Conservation (phyloP, 805 yeast species). For the Saccharomycopsis vini region DNA sequence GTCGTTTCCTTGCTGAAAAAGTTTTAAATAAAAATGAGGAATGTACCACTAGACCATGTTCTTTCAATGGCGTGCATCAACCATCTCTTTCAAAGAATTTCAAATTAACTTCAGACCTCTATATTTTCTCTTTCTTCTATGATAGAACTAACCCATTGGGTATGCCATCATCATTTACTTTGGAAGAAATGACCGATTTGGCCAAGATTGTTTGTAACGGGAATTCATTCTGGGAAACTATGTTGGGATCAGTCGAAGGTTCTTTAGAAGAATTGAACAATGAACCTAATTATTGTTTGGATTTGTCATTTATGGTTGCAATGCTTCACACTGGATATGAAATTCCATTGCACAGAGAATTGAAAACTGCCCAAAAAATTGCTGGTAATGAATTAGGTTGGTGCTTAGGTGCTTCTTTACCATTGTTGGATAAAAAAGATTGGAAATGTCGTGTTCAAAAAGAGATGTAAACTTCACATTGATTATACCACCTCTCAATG, state of each 20-base stretch:
- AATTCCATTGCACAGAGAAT: conserved; percentile 81
- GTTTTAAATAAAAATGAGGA: conserved; percentile 74
- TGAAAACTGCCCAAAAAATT: conserved; percentile 86
- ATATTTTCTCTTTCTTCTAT: conserved; percentile 87
- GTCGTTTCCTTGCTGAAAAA: conserved; percentile 75
- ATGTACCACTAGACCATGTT: conserved; percentile 75
- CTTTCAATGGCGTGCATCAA: conserved; percentile 96
- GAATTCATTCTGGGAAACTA: conserved; percentile 57
- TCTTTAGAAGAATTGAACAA: conserved; percentile 56
- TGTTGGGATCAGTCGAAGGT: conserved; percentile 57
- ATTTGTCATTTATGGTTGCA: conserved; percentile 82
- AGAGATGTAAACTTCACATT: background rate
- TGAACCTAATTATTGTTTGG: conserved; percentile 93
- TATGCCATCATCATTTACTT: conserved; percentile 83
- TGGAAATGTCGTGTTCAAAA: conserved; percentile 50
- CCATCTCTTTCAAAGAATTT: conserved; percentile 81
- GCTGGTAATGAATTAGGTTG: conserved; percentile 90
- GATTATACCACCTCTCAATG: background rate
- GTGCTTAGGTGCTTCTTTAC: conserved; percentile 97
- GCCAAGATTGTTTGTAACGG: conserved; percentile 85
- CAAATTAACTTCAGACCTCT: conserved; percentile 65
- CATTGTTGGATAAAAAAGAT: conserved; percentile 62
- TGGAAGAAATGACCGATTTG: conserved; percentile 74
- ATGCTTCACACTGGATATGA: conserved; percentile 94
- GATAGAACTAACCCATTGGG: conserved; percentile 93